These are phyloP conservation scores for Puccinia coronata DNA, from an alignment of 1,284 basidiomycete species.

Conservation along the genomic window DNA sequence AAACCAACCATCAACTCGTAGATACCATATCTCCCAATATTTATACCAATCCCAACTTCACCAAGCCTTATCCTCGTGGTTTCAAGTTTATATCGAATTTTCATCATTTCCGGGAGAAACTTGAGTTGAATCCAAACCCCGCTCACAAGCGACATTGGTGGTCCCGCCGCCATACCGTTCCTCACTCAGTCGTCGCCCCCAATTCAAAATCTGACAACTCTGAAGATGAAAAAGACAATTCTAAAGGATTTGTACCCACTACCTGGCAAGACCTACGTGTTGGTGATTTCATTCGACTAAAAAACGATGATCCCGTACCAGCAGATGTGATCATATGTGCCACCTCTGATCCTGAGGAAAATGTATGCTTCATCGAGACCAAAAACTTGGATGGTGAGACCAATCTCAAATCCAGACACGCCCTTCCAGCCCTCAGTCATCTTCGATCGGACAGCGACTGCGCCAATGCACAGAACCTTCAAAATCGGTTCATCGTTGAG, in stretches of 20 bases:
- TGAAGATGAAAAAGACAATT: conserved; percentile 7
- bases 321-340: conserved; percentile 90
- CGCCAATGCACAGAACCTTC: conserved; percentile 61
- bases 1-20: conserved; percentile 66
- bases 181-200: conserved; percentile 12
- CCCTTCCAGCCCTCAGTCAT: conserved; percentile 72
- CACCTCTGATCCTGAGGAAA: conserved; percentile 90
- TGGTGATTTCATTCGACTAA: conserved; percentile 90
- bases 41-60: conserved; percentile 63
- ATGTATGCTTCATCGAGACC: conserved; percentile 95
- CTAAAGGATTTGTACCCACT: conserved; percentile 65
- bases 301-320: conserved; percentile 82
- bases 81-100: too few species aligned
- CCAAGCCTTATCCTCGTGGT: conserved; percentile 23
- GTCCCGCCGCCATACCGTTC: conserved; percentile 6
- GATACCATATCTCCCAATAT: conserved; percentile 60
- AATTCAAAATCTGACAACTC: too few species aligned
- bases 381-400: conserved; percentile 99
- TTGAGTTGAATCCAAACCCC: conserved; percentile 66
- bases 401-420: conserved; percentile 91
- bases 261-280: conserved; percentile 93
- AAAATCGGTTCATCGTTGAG: conserved; percentile 69
- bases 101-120: too few species aligned
- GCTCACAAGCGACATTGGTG: conserved; percentile 62
- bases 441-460: conserved; percentile 63